Base-by-base conservation (phyloP, 768 basidiomycete genomes). In the Suillus tomentosus region DNA sequence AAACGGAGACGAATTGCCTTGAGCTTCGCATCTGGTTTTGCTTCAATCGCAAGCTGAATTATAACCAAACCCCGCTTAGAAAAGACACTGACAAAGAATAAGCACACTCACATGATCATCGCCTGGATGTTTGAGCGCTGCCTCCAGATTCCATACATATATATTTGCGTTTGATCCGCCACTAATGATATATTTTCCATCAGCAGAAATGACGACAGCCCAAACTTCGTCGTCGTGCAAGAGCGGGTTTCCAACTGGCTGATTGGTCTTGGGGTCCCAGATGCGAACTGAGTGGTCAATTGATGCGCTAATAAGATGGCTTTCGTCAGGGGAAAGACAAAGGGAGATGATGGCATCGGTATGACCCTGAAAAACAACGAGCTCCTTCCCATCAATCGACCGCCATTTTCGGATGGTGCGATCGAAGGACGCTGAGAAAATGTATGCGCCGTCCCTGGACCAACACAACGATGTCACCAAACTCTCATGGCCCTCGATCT, bases 161-260 rank as follows among this genome's bases (percentile, higher is more conserved):
- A 96, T 76, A 42, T 83, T 79, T 64, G 85, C 81, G 73, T 96
- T 95, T 69, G 84, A 84, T 0, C 95, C 94, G 14, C 86, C 94
- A 69, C 90, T 94, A 3, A 87, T 91, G 5, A 97, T 80, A 61
- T 87, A 85, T 70, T 83, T 87, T 13, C 90, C 94, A 77, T 96
- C 94, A 3, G 83, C 80, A 68, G 91, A 94, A 45, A 95, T 70
- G 3, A 94, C 91, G 3, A 97, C 80, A 7, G 31, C 31, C 85
- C 82, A 80, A 0, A 97, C 84, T 75, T 93, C 90, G 68, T 92
- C 92, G 9, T 83, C 87, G 73, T 97, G 95, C 0, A 94, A 93
- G 64, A 82, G 74, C 3, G 84, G 72, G 2, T 82, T 80, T 7
- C 60, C 48, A 1, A 55, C 42, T 15, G 8, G 27, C 37, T 36